Evolutionary conservation across 495 filamentous ascomycete genomes (phyloP), one percentile per base, ranked within the genome.

Genomic region (Daldinia loculata): DNA sequence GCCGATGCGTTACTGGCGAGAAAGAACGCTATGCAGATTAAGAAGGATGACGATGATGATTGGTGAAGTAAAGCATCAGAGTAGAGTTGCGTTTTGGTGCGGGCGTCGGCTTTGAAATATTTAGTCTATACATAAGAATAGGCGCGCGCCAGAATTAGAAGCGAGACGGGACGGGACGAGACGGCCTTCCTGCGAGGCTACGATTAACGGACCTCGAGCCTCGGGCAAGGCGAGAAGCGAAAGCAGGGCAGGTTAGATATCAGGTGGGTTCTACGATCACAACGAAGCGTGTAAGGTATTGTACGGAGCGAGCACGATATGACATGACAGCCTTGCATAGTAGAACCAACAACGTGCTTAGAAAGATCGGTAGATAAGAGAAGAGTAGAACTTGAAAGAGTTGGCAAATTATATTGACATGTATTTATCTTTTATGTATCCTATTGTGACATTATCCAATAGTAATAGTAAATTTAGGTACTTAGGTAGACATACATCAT

Each of bases 1-100:
- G 95, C 95, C 4, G 92, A 97, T 76, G 93, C 93, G 34, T 76
- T 95, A 78, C 80, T 90, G 75, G 88, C 89, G 69, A 84, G 92
- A 76, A 80, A 83, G 78, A 80, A 84, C 55, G 86, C 86, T 53
- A 87, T 88, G 80, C 91, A 95, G 76, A 88, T 83, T 67, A 87
- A 86, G 63, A 86, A 86, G 72, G 88, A 92, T 64, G 92, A 95
- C 59, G 93, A 95, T 71, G 87, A 90, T 61, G 88, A 89, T 53
- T 88, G 88, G 87, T 89, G 84, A 75, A 76, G 55, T 15, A 67
- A 9, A 39, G 30, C 9, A 57, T 29, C 60, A 58, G 45, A 36
- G 34, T 15, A 56, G 55, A 17, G 12, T 17, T 60, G 22, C 43
- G 24, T 59, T 56, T 34, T 30, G 11, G 53, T 56, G 30, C 36